phyloP scores from a whole-genome alignment of 2,329 filamentous ascomycete genomes.

The Aspergillus pseudoterreus region DNA sequence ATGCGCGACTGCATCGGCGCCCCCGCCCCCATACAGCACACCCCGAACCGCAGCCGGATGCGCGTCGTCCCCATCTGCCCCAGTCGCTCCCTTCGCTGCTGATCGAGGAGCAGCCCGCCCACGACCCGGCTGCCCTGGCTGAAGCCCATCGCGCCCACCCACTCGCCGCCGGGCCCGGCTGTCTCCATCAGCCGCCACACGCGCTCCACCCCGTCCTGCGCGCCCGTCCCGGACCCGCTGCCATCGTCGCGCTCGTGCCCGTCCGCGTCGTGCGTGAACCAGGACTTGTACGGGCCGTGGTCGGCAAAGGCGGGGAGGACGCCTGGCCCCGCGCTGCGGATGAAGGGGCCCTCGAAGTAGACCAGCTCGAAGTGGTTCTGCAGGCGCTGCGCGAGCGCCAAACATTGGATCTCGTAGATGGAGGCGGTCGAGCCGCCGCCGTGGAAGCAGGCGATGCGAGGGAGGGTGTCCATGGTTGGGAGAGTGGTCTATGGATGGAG shows the following conservation, averaged over 20 bases:
- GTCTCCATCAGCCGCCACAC: conserved; percentile 16
- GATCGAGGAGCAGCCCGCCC: conserved; percentile 17
- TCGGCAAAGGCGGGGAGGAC: conserved; percentile 19
- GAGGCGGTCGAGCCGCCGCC: conserved; percentile 17
- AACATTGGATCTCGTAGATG: conserved; percentile 19
- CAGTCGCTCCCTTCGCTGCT: conserved; percentile 12
- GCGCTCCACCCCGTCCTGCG: conserved; percentile 17
- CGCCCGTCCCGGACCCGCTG: conserved; percentile 15
- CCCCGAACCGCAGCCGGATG: conserved; percentile 13
- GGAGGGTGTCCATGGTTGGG: conserved; percentile 2
- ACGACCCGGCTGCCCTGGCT: conserved; percentile 17
- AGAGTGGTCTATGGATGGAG: not conserved
- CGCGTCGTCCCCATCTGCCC: not conserved
- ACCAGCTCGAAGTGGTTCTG: conserved; percentile 14
- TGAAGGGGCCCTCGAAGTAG: conserved; percentile 19
- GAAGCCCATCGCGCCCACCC: conserved; percentile 22
- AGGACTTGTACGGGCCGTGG: conserved; percentile 16
- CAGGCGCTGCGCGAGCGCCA: conserved; percentile 13
- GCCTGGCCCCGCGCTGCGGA: conserved; percentile 14
- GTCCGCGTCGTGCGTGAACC: conserved; percentile 14
- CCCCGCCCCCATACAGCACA: conserved; percentile 18
- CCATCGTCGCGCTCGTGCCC: conserved; percentile 12
- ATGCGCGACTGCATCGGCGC: conserved; percentile 19
- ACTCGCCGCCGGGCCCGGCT: conserved; percentile 6
- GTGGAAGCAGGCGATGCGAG: conserved; percentile 23